Evolutionary conservation across 495 filamentous ascomycete genomes (phyloP).

Genomic region (Penicillium bovifimosum): DNA sequence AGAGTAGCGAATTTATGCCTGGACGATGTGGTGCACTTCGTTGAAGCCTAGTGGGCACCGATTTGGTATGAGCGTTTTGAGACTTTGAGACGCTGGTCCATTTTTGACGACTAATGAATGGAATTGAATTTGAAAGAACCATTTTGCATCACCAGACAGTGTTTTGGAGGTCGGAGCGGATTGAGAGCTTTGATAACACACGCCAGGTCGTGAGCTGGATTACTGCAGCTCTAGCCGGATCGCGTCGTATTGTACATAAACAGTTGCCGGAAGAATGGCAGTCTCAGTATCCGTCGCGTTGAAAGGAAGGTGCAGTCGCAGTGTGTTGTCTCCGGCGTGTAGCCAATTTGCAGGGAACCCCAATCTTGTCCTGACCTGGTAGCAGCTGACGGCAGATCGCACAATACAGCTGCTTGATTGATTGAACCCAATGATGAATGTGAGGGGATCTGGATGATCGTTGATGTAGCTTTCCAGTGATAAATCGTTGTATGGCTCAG

Average conservation of each 20-base stretch:
- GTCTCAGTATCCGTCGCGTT: constrained; percentile 51
- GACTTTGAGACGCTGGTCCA: too few relatives aligned
- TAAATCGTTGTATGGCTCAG: constrained; percentile 43
- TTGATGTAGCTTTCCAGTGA: constrained; percentile 31
- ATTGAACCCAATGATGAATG: constrained; percentile 24
- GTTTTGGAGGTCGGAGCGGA: too few relatives aligned
- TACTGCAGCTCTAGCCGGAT: constrained; percentile 43
- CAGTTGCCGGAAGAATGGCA: constrained; percentile 42
- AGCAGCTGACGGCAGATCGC: constrained; percentile 51
- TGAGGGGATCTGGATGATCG: constrained; percentile 18
- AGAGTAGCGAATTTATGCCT: too few relatives aligned
- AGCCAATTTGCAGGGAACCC: constrained; percentile 42
- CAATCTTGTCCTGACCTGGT: constrained; percentile 49
- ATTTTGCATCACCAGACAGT: too few relatives aligned
- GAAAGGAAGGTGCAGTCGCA: constrained; percentile 46
- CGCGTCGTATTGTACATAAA: constrained; percentile 58
- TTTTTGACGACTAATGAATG: too few relatives aligned
- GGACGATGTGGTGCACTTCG: too few relatives aligned
- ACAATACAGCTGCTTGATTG: constrained; percentile 48
- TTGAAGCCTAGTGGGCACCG: too few relatives aligned
- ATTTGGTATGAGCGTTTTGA: too few relatives aligned
- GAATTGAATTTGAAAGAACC: too few relatives aligned
- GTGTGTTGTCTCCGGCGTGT: constrained; percentile 40
- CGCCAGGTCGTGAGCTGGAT: not conserved
- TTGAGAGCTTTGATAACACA: not conserved